Conservation (phyloP, 805 yeast species). For the Starmerella khaoyaiensis region DNA sequence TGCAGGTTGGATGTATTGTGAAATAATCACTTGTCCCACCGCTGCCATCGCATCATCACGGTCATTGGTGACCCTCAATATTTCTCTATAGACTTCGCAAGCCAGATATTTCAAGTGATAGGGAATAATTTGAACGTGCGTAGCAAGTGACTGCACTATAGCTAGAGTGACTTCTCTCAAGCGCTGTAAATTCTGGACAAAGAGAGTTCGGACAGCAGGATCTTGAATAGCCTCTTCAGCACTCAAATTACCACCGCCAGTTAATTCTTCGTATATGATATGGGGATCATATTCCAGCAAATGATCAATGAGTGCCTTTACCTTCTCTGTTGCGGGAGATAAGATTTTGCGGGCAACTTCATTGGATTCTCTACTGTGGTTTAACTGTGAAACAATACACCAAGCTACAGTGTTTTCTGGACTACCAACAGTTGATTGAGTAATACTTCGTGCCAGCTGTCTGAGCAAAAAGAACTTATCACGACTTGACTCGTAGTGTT, state of each 20-base stretch:
- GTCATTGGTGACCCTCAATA: slow-evolving; percentile 32
- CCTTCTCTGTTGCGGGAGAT: slow-evolving; percentile 25
- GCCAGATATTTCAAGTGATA: slow-evolving; percentile 45
- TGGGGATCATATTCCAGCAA: slow-evolving; percentile 75
- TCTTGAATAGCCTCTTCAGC: slow-evolving; percentile 69
- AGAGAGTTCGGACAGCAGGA: slow-evolving; percentile 53
- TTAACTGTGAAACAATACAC: slow-evolving; percentile 14
- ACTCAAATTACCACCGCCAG: slow-evolving; percentile 29
- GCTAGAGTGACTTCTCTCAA: slow-evolving; percentile 60
- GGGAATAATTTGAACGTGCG: slow-evolving; percentile 37
- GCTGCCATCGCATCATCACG: slow-evolving; percentile 37
- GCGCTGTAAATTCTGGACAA: slow-evolving; percentile 58
- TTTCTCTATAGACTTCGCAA: slow-evolving; percentile 29
- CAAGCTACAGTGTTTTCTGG: slow-evolving; percentile 15
- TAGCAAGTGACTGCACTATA: slow-evolving; percentile 41
- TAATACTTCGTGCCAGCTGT: slow-evolving; percentile 33
- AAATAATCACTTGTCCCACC: slow-evolving; percentile 43
- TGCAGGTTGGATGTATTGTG: slow-evolving; percentile 29
- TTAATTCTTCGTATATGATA: slow-evolving; percentile 24
- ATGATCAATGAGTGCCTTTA: slow-evolving; percentile 30
- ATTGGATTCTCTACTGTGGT: slow-evolving; percentile 10
- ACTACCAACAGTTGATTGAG: slow-evolving; percentile 13
- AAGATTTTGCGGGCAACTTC: slow-evolving; percentile 28
- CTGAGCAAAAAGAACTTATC: slow-evolving; percentile 60
- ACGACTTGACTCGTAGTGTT: slow-evolving; percentile 36